Evolutionary conservation across 305 asterid species (phyloP).

Genomic region (Fraxinus ornus): DNA sequence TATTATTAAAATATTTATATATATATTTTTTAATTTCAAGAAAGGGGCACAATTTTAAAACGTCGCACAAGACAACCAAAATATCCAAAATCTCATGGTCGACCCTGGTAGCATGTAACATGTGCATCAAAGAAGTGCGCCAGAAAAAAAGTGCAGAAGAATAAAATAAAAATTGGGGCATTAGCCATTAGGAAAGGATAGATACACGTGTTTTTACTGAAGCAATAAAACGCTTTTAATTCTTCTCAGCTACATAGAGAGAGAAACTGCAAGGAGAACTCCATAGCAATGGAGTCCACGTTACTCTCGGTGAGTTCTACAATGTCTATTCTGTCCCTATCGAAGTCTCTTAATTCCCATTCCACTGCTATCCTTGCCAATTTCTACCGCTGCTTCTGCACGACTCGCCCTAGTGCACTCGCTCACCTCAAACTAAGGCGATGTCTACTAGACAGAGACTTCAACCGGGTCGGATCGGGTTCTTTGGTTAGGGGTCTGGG

Average conservation of each 20-base stretch:
- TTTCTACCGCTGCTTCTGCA: conserved; percentile 47
- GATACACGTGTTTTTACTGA: neutral
- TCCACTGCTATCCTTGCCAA: conserved; percentile 42
- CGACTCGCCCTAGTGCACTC: conserved; percentile 35
- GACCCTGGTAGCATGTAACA: neutral
- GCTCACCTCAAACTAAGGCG: conserved; percentile 37
- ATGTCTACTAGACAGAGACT: conserved; percentile 5
- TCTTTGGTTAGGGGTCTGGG: conserved; percentile 25
- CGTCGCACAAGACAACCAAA: too few species aligned
- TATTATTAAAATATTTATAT: too few species aligned
- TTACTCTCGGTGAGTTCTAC: conserved; percentile 31
- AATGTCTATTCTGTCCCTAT: conserved; percentile 18
- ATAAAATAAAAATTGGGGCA: neutral
- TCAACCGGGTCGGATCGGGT: conserved; percentile 32
- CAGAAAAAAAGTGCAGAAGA: too few species aligned
- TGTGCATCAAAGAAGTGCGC: neutral
- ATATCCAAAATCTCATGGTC: too few species aligned
- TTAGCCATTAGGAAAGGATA: neutral
- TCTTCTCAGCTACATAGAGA: neutral
- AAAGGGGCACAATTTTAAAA: too few species aligned
- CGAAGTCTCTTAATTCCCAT: conserved; percentile 46
- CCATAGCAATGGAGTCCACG: conserved; percentile 42
- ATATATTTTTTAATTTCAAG: too few species aligned
- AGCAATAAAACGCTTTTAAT: neutral
- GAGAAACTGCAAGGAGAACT: neutral